phyloP scores from a whole-genome alignment of 208 protist species.

The Trypanosoma lewisi region DNA sequence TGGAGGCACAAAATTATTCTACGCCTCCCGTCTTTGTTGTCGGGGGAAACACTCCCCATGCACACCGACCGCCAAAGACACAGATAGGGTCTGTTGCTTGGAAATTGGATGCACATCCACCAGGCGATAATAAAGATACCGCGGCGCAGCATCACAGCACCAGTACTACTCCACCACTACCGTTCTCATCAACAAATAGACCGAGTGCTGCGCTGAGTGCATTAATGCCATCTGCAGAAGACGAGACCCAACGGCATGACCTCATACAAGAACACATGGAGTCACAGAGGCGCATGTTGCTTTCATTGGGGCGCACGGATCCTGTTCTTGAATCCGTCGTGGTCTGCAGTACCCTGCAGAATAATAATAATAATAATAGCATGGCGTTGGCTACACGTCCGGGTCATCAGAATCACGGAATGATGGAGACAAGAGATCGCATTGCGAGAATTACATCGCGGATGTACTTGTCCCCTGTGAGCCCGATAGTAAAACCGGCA shows the following conservation, averaged over 20 bases:
- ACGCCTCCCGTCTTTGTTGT: background rate
- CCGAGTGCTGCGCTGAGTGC: background rate
- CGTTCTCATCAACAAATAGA: background rate
- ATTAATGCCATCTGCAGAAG: background rate
- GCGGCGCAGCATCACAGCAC: too few relatives aligned
- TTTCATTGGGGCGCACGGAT: slow-evolving; percentile 18
- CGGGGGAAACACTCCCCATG: background rate
- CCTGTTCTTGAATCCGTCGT: slow-evolving; percentile 9
- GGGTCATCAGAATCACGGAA: background rate
- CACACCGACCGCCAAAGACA: background rate
- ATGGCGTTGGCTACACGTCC: background rate
- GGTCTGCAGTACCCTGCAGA: background rate
- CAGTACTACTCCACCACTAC: background rate
- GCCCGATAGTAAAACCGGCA: slow-evolving; percentile 29
- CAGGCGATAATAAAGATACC: background rate
- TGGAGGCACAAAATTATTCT: background rate
- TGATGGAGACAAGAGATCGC: slow-evolving; percentile 5
- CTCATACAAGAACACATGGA: slow-evolving; percentile 26
- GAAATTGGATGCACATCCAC: background rate
- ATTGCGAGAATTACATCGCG: slow-evolving; percentile 38
- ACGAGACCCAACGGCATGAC: background rate
- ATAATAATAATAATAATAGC: background rate
- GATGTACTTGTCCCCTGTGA: slow-evolving; percentile 26
- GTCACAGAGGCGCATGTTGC: slow-evolving; percentile 19
- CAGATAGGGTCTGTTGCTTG: background rate